Base-by-base conservation (phyloP, 208 protist genomes). In the Trypanosoma melophagium region DNA sequence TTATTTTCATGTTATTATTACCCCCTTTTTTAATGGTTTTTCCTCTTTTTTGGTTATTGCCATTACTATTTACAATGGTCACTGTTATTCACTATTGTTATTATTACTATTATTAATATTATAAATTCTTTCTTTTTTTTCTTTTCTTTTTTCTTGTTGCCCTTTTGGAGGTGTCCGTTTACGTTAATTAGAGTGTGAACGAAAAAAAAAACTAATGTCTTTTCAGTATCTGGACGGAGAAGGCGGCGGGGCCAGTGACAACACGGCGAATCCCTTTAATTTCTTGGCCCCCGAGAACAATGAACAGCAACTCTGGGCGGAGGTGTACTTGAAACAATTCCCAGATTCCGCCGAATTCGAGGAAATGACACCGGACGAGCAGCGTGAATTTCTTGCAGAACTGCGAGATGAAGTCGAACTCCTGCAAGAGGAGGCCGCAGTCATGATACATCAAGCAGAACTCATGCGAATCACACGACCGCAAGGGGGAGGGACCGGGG, bases 371-470 rank as follows among this genome's bases (percentile, higher is more conserved):
- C 24, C 76, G 51, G 70, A 74, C n/a, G 79, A 85, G 25, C 77
- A 91, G 41, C 49, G 61, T 17, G 80, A 83, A 42, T 55, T 84
- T 41, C 62, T 92, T 7, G 57, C 74, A 19, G 79, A 89, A 75
- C 82, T 95, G 17, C 71, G 75, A 3, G 76, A 79, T 17, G 87
- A 96, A 52, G 79, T 94, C n/a, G 81, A 75, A 12, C 65, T 78
- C 24, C 71, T 96, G 25, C 60, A 71, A 12, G 87, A 90, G 38
- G 90, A 96, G 42, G 80, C 82, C 7, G 55, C 66, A 0, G 69
- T 91, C 12, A 74, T 96, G n/a, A 24, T 45, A 1, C 52, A 70
- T 40, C 63, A 86, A 25, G 81, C 71, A 16, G 79, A 92, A 31
- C 31, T 49, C 9, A 69, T 91, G 35, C 73, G 72, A 24, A 35